Evolutionary conservation across 352 stramenopile genomes (phyloP).

Genomic region (Globisporangium recalcitrans): DNA sequence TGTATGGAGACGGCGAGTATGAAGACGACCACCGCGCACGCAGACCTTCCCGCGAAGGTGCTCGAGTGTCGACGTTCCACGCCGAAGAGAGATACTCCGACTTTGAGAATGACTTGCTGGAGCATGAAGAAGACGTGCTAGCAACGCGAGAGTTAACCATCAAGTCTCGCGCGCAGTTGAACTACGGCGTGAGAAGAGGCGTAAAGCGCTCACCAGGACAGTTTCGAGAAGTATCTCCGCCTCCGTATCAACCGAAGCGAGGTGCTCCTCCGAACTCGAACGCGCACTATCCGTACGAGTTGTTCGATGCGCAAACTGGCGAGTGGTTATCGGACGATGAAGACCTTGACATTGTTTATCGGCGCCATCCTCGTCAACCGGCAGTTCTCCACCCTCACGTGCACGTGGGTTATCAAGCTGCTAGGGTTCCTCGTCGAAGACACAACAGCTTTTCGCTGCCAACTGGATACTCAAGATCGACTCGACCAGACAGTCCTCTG

Average conservation of each 20-base stretch:
- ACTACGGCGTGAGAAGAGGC: slow-evolving; percentile 6
- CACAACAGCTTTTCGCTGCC: not conserved
- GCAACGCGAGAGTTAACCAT: slow-evolving; percentile 9
- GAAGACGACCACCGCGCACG: not conserved
- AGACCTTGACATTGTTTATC: slow-evolving; percentile 9
- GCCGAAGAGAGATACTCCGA: slow-evolving; percentile 4
- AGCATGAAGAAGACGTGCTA: slow-evolving; percentile 14
- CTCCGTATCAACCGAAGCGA: slow-evolving; percentile 7
- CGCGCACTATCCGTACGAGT: not conserved
- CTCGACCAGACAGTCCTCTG: not conserved
- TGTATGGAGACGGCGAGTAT: not conserved
- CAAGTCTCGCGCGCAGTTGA: not conserved
- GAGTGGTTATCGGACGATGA: slow-evolving; percentile 18
- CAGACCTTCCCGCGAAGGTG: not conserved
- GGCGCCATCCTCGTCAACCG: slow-evolving; percentile 10
- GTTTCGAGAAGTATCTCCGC: slow-evolving; percentile 6
- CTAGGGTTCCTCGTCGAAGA: not conserved
- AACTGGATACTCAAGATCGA: slow-evolving; percentile 1
- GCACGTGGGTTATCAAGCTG: slow-evolving; percentile 2
- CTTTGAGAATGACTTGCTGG: slow-evolving; percentile 11
- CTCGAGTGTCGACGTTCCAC: not conserved
- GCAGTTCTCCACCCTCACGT: slow-evolving; percentile 3
- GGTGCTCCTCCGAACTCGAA: not conserved
- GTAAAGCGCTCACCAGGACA: not conserved
- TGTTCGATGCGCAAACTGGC: slow-evolving; percentile 4